Base-by-base conservation (phyloP, 352 stramenopile genomes). In the Globisporangium rhizosaccharum region DNA sequence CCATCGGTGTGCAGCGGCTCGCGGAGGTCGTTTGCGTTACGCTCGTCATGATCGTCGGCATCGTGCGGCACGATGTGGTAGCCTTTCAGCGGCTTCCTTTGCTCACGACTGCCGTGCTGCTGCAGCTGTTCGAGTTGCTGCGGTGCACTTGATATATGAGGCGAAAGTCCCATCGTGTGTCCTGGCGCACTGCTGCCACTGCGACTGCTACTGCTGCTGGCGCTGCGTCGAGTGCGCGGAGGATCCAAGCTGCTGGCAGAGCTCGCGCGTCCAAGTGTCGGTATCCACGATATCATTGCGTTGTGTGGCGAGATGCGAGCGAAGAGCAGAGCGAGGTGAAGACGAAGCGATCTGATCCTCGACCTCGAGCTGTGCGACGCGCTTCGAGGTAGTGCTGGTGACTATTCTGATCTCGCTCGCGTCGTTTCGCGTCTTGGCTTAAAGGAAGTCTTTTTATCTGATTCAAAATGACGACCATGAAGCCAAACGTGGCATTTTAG, bases 1-100 rank as follows among this genome's bases (percentile, higher is more conserved):
- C 33, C 9, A 12, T 39, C 33, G 0, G 28, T 33, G 9, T 55
- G 50, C n/a, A 63, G 45, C 12, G 56, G 36, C 17, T 67, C 54
- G 49, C 45, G 61, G 56, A 79, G 50, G 18, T 56, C 53, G 42
- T 44, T 45, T 8, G 41, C n/a, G 42, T 28, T 45, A 33, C 28
- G 8, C 4, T 59, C 44, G 25, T 59, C 37, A 15, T 33, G 17
- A 1, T 68, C 54, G 7, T 73, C 68, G 5, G 72, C 70, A 18
- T 82, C 70, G 14, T 83, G 62, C 0, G 78, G 78, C 1, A 86
- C 66, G 8, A 86, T 62, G 25, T 83, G 61, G 33, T 60, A 81
- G 25, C 75, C 63, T 56, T 86, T 88, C 49, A 72, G 20, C 2
- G 51, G 8, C 36, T 57, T 63, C 50, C 67, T 71, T 25, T 69